Base-by-base conservation (phyloP, 345 rosid species). In the Eucalyptus melliodora region DNA sequence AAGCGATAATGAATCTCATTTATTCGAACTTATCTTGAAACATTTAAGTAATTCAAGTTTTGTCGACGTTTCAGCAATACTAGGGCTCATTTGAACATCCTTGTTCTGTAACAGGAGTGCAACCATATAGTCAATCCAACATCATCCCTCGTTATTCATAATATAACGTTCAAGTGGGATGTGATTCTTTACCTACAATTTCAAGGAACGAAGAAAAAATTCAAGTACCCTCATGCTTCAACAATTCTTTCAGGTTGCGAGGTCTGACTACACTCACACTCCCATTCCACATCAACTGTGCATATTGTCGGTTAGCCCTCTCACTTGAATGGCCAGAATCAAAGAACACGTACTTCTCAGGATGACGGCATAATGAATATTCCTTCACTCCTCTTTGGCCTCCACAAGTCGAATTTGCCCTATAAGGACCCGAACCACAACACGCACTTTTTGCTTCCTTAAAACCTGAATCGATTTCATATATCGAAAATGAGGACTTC, bases 201-300 rank as follows among this genome's bases (percentile, higher is more conserved):
- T 69, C 44, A 34, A 10, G 24, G 81, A 17, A n/a, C 4, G 5
- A 65, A 6, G 34, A 67, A 9, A 16, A 34, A 23, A 34, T 69
- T 69, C 81, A 69, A 69, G 44, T 40, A 69, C 44, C 13, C 26
- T 34, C 81, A 69, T 69, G 13, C 44, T 69, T 31, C 47, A 92
- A 83, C 4, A 92, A 37, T 40, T 89, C 59, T 87, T 89, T 85
- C 16, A 92, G 82, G 86, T 90, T 89, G 87, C 86, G 51, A 88
- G 92, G 91, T 31, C 87, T 60, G 9, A 88, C 82, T 37, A 65
- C 42, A 19, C 72, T 67, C 10, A 85, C 2, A 24, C 65, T 44
- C 59, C 94, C 95, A 44, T 26, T 86, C 97, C 95, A 94, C 50
- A 92, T 88, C 21, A 93, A 55, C 47, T 93, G 67, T 2, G 94